These are phyloP conservation scores for Tricholoma saponaceum DNA, from an alignment of 768 basidiomycete species.

Conservation along the genomic window DNA sequence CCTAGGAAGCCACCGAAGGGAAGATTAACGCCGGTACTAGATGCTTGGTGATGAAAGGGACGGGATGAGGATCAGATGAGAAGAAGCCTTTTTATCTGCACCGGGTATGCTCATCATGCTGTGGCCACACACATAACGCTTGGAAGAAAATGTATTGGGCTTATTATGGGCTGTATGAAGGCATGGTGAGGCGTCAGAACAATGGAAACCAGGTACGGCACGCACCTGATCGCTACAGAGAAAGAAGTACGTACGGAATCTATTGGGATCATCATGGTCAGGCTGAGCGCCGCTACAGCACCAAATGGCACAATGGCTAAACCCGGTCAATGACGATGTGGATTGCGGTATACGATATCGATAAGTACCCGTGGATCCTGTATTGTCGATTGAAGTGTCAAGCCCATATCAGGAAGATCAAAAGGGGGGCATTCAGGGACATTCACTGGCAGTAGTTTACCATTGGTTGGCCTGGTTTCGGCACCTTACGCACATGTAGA, in stretches of 20 bases:
- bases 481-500: neutral
- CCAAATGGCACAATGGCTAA: constrained; percentile 10
- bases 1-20: neutral
- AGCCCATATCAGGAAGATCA: constrained; percentile 18
- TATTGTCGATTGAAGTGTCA: constrained; percentile 12
- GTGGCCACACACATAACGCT: constrained; percentile 20
- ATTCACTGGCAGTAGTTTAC: neutral
- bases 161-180: constrained; percentile 14
- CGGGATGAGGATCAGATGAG: constrained; percentile 10
- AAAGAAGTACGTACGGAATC: constrained; percentile 4
- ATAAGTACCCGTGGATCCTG: constrained; percentile 8
- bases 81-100: constrained; percentile 22
- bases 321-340: constrained; percentile 6
- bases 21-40: neutral
- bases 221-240: constrained; percentile 13
- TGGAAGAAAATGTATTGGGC: constrained; percentile 11
- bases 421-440: constrained; percentile 10
- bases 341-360: constrained; percentile 8
- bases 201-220: constrained; percentile 34
- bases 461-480: neutral
- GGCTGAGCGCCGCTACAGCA: constrained; percentile 7
- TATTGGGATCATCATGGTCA: constrained; percentile 3
- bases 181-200: constrained; percentile 24
- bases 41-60: constrained; percentile 14
- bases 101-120: constrained; percentile 26